phyloP scores from a whole-genome alignment of 106 monocot species.

The Gastrodia elata region DNA sequence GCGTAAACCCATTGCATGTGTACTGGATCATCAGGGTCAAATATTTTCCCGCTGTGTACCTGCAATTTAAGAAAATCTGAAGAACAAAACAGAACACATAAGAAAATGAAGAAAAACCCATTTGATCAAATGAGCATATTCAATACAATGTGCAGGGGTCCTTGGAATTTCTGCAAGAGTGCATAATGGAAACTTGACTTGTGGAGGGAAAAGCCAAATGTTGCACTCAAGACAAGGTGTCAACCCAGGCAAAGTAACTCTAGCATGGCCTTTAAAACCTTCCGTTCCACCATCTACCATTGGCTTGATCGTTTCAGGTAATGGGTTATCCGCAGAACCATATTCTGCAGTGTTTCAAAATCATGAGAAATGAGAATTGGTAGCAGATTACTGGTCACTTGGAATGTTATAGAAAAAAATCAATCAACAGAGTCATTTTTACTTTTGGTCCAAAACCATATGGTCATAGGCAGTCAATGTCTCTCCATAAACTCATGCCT shows the following conservation, averaged over 20 bases:
- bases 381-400: neutral
- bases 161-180: conserved; percentile 95
- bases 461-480: too few relatives aligned
- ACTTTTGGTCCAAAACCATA: too few relatives aligned
- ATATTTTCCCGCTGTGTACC: conserved; percentile 74
- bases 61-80: conserved; percentile 15
- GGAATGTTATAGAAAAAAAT: too few relatives aligned
- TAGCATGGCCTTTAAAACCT: conserved; percentile 96
- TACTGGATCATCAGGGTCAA: conserved; percentile 95
- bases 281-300: conserved; percentile 99
- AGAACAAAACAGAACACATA: conserved; percentile 2
- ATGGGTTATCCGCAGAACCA: conserved; percentile 70
- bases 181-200: conserved; percentile 94
- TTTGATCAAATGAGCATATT: conserved; percentile 96
- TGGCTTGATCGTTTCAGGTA: conserved; percentile 68
- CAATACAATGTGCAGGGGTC: conserved; percentile 97
- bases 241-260: conserved; percentile 82
- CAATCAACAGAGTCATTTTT: too few relatives aligned
- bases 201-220: conserved; percentile 97
- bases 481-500: too few relatives aligned
- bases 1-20: conserved; percentile 97
- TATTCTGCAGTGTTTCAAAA: conserved; percentile 44
- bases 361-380: neutral
- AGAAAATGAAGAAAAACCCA: conserved; percentile 24
- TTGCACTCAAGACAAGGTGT: conserved; percentile 98